These are phyloP conservation scores for Ulota crispa DNA, from an alignment of 225 moss, liverwort and hornwort genomes.

Conservation along the genomic window DNA sequence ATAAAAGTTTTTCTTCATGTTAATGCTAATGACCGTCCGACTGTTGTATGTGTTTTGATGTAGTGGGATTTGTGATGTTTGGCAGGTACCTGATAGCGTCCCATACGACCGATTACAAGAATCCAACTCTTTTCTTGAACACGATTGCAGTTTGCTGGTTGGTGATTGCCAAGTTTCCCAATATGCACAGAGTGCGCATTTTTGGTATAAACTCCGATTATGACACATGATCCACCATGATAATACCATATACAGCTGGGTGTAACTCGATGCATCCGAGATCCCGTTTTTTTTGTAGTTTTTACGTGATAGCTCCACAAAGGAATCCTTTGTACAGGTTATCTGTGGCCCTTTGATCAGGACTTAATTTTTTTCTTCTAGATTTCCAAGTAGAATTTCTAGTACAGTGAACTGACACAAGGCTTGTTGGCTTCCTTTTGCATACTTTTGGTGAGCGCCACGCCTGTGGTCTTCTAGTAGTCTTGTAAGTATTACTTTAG, in stretches of 20 bases:
- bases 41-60: background rate
- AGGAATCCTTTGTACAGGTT: slow-evolving; percentile 60
- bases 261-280: slow-evolving; percentile 27
- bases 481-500: slow-evolving; percentile 53
- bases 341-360: slow-evolving; percentile 44
- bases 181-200: slow-evolving; percentile 95
- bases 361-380: slow-evolving; percentile 24
- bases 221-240: slow-evolving; percentile 53
- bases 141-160: slow-evolving; percentile 93
- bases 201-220: slow-evolving; percentile 99
- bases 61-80: slow-evolving; percentile 17
- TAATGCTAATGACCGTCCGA: background rate
- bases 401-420: slow-evolving; percentile 37
- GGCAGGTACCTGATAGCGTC: slow-evolving; percentile 93
- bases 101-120: slow-evolving; percentile 92
- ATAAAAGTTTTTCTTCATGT: background rate
- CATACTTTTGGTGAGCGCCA: slow-evolving; percentile 34
- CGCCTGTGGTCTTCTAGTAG: slow-evolving; percentile 29
- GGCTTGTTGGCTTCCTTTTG: slow-evolving; percentile 44
- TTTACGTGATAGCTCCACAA: slow-evolving; percentile 46
- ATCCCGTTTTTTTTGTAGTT: slow-evolving; percentile 36
- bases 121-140: slow-evolving; percentile 70
- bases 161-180: slow-evolving; percentile 94
- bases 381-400: slow-evolving; percentile 24
- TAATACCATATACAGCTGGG: slow-evolving; percentile 2